Evolutionary conservation across 1,284 basidiomycete species (phyloP), one percentile per base, ranked within the genome.

Genomic region (Puccinia triticina): DNA sequence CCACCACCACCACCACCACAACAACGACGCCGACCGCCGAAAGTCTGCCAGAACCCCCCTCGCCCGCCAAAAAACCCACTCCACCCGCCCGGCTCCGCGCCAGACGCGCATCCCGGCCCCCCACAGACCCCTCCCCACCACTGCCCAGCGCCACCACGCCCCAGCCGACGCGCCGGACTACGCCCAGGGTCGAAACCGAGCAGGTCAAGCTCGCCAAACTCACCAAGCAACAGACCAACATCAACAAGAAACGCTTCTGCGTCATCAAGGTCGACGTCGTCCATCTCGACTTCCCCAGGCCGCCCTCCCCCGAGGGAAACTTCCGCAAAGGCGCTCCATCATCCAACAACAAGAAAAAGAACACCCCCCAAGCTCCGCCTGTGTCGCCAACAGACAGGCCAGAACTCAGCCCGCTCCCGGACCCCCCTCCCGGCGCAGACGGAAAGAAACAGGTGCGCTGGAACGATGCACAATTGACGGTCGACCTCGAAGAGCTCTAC

Each of bases 171-270:
- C 55, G 55, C 26, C 21, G 26, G 55, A 57, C 55, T 16, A 26
- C 55, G 2, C 23, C 55, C 26, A 16, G 64, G 64, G 29, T 37
- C 2, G 29, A 34, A 11, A 66, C 34, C 16, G 64, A 66, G 1
- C 64, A 66, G 23, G 64, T 66, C 64, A 66, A 66, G 29, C 32
- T 66, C 3, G 40, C 34, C 32, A 66, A 66, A 29, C 64, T 66
- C 32, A 66, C 64, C 64, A 43, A 66, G 18, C 64, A 43, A 37
- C 64, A 43, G 32, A 66, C 64, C 34, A 66, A 66, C 14, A 10
- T 34, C 64, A 66, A 66, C 64, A 34, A 66, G 64, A 66, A 66
- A 43, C 64, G 64, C 8, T 66, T 66, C 32, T 66, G 34, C 29
- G 21, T 66, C 11, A 66, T 66, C 64, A 66, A 66, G 64, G 64